Conservation (phyloP, 78 protist species). For the Tieghemostelium lacteum region DNA sequence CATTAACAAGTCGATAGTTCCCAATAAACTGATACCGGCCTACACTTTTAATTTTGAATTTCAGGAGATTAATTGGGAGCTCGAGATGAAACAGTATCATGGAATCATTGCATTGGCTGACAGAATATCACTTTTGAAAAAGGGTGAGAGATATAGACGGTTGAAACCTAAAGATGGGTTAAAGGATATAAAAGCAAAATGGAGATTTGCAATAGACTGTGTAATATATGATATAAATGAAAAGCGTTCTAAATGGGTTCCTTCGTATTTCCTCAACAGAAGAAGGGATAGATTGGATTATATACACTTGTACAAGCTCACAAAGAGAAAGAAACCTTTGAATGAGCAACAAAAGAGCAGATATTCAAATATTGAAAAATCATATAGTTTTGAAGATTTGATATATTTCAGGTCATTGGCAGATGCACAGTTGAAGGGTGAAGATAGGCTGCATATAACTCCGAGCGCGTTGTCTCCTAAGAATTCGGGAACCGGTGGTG, state of each 20-base stretch:
- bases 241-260: neutral
- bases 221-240: constrained; percentile 9
- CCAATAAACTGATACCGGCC: constrained; percentile 60
- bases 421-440: constrained; percentile 69
- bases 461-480: neutral
- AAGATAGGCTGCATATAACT: neutral
- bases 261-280: constrained; percentile 24
- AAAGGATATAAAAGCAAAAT: constrained; percentile 2
- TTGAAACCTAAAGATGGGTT: constrained; percentile 24
- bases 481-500: neutral
- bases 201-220: constrained; percentile 44
- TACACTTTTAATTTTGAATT: constrained; percentile 71
- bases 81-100: constrained; percentile 41
- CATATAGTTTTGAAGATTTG: constrained; percentile 61
- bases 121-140: constrained; percentile 44
- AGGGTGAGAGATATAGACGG: constrained; percentile 60
- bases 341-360: constrained; percentile 1
- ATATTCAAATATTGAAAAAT: constrained; percentile 33
- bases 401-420: constrained; percentile 73
- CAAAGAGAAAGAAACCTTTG: constrained; percentile 38
- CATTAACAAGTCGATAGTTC: constrained; percentile 53
- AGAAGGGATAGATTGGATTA: constrained; percentile 67
- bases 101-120: constrained; percentile 68
- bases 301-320: constrained; percentile 34
- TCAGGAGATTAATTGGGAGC: constrained; percentile 58